Evolutionary conservation across 2,329 filamentous ascomycete genomes (phyloP).

Genomic region (Diaporthe vaccinii): DNA sequence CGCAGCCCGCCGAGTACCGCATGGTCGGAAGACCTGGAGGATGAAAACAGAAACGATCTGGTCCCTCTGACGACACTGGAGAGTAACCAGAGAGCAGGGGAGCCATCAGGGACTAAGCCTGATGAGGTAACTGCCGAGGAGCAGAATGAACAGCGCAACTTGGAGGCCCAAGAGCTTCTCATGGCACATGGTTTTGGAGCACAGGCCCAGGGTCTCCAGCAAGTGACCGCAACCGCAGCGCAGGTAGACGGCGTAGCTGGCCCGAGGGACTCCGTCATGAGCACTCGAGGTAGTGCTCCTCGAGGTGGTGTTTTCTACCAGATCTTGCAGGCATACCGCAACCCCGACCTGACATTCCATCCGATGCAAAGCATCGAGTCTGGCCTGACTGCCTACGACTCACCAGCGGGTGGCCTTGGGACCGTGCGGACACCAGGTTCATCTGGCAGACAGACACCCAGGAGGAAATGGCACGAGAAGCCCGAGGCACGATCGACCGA

Average conservation of each 20-base stretch:
- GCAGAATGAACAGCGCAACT: neutral
- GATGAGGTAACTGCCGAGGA: neutral
- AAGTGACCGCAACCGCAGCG: neutral
- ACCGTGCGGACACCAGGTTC: slow-evolving; percentile 50
- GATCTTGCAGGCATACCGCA: slow-evolving; percentile 27
- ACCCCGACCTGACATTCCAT: slow-evolving; percentile 17
- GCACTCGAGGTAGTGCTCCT: slow-evolving; percentile 2
- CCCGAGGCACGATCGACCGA: slow-evolving; percentile 57
- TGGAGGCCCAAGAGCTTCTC: slow-evolving; percentile 24
- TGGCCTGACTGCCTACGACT: slow-evolving; percentile 17
- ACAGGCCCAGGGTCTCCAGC: slow-evolving; percentile 11
- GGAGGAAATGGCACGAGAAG: slow-evolving; percentile 63
- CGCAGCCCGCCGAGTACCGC: slow-evolving; percentile 16
- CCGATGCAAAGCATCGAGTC: slow-evolving; percentile 49
- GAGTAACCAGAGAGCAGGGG: neutral
- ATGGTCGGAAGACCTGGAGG: slow-evolving; percentile 9
- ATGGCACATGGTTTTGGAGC: slow-evolving; percentile 30
- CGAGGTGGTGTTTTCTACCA: slow-evolving; percentile 27
- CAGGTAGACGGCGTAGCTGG: neutral
- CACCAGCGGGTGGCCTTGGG: slow-evolving; percentile 36
- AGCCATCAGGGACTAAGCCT: neutral
- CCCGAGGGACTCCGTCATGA: neutral
- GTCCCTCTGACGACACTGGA: slow-evolving; percentile 5
- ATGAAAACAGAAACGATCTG: slow-evolving; percentile 1
- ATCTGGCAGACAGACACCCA: slow-evolving; percentile 59